Percentiles rank a stretch among this genome's conserved stretches.
phyloP scores from a whole-genome alignment of 2,329 filamentous ascomycete genomes.

The Penicillium decumbens region DNA sequence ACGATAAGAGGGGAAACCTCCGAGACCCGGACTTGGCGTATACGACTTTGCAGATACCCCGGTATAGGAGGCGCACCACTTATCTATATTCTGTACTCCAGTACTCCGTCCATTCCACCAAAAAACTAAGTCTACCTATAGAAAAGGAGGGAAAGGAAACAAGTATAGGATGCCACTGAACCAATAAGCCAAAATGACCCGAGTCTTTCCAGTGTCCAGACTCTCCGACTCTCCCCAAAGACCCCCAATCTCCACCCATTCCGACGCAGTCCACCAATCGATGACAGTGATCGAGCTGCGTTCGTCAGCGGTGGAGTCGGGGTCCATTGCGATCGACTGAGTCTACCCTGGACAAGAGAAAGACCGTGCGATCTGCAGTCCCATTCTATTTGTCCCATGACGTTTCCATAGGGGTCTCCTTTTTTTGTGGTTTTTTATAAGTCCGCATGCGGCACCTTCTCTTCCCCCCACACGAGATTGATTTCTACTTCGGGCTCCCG shows the following conservation, averaged over 20 bases:
- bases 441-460: slow-evolving; percentile 17
- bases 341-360: slow-evolving; percentile 14
- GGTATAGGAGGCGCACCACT: neutral
- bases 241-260: slow-evolving; percentile 11
- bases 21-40: neutral
- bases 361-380: slow-evolving; percentile 14
- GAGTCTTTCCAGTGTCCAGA: neutral
- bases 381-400: slow-evolving; percentile 16
- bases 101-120: neutral
- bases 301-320: slow-evolving; percentile 24
- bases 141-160: neutral
- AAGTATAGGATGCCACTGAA: neutral
- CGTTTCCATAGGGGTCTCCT: slow-evolving; percentile 21
- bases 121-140: neutral
- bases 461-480: neutral
- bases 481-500: neutral
- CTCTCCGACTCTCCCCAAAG: slow-evolving; percentile 10
- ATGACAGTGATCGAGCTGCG: neutral
- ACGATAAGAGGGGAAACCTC: neutral
- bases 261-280: slow-evolving; percentile 16
- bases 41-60: neutral
- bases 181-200: neutral
- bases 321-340: slow-evolving; percentile 23
- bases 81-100: neutral
- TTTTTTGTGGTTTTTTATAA: neutral